These are phyloP conservation scores for Hemisphaericaspora subhashii DNA, from an alignment of 1,139 yeast genomes.

Conservation along the genomic window DNA sequence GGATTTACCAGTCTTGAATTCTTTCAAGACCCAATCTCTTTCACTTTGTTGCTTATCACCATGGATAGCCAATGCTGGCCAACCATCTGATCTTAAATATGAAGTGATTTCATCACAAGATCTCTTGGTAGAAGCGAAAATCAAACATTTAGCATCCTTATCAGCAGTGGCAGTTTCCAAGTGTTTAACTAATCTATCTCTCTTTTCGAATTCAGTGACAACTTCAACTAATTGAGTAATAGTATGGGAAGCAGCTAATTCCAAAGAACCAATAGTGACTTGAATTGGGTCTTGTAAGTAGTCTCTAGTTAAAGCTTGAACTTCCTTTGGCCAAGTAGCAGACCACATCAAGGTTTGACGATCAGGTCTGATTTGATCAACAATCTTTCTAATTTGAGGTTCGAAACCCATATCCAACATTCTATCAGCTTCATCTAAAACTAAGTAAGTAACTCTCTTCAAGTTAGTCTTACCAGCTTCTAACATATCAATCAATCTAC, in stretches of 20 bases:
- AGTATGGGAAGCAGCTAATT: conserved; percentile 93
- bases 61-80: conserved; percentile 99
- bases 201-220: conserved; percentile 85
- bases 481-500: conserved; percentile 96
- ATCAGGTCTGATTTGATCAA: conserved; percentile 94
- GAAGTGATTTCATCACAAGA: conserved; percentile 94
- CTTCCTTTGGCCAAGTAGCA: conserved; percentile 99
- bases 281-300: conserved; percentile 91
- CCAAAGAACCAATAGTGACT: conserved; percentile 94
- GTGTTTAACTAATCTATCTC: conserved; percentile 84
- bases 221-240: conserved; percentile 94
- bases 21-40: conserved; percentile 97
- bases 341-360: conserved; percentile 99
- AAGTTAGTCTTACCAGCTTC: conserved; percentile 94
- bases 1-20: conserved; percentile 87
- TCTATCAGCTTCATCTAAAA: conserved; percentile 94
- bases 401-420: conserved; percentile 98
- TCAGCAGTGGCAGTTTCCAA: conserved; percentile 83
- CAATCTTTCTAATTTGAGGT: conserved; percentile 93
- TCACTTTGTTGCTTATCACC: conserved; percentile 98
- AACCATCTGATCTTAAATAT: conserved; percentile 92
- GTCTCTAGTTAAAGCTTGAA: conserved; percentile 87
- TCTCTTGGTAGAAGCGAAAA: conserved; percentile 95
- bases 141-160: conserved; percentile 71
- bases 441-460: conserved; percentile 94